Evolutionary conservation across 352 stramenopile genomes (phyloP), one percentile per base, ranked within the genome.

Genomic region (Pythium aristosporum): DNA sequence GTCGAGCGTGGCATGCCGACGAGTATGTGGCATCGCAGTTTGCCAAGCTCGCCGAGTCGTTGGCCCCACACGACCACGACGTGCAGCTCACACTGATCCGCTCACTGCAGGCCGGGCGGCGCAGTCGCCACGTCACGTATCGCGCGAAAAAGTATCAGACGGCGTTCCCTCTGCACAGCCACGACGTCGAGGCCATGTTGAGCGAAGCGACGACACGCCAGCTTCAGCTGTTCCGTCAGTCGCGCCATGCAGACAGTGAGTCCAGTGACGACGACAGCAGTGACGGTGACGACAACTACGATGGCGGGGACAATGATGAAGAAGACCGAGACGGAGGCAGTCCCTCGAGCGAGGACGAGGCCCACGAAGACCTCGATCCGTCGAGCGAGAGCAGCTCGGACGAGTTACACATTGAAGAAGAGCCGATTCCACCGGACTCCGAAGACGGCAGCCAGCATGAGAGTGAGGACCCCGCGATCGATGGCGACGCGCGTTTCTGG

Each of bases 61-160:
- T 92, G 2, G 71, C 82, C 41, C 67, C 72, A 4, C 66, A 69
- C 18, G 73, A 91, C 54, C 68, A 68, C 4, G 71, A 77, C 2
- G 57, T 91, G 9, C 66, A 85, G 32, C 63, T 89, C 20, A 81
- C 78, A 54, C 89, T 91, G 34, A 83, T 92, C 18, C 70, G 76
- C 32, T 72, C 77, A 5, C 69, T 94, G 13, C 63, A 79, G 36
- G 41, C 67, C 8, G 76, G 72, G 8, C 77, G 80, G 20, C 75
- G 80, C 28, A 65, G 69, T 1, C 39, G 58, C 15, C 77, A 94
- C 42, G 65, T 75, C 9, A 76, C 73, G 16, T 73, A 68, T 61
- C 65, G 77, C 5, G 77, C 80, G 12, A 50, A 67, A 46, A 55
- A 66, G 49, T 92, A 88, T 50, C 71, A 73, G 51, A 42, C 64